Evolutionary conservation across 768 basidiomycete genomes (phyloP), one percentile per base, ranked within the genome.

Genomic region (Russula compacta): DNA sequence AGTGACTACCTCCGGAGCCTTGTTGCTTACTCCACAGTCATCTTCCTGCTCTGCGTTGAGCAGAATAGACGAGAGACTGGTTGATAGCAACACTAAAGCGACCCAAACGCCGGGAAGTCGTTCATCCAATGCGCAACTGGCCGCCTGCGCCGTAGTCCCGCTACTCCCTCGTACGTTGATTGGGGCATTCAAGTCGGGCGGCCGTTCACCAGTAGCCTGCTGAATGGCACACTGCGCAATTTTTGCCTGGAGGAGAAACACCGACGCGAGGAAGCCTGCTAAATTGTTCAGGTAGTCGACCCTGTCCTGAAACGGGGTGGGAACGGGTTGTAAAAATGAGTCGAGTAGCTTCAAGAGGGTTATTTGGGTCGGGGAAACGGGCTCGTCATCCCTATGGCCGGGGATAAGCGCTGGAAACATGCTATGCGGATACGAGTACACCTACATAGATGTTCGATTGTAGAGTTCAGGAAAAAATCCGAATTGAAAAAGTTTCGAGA

Each of bases 281-380:
- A 65, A 33, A 7, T 32, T 44, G 47, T 43, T 43, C 33, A 38
- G 48, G 46, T 35, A 29, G 19, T 53, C 42, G 14, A 24, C 48
- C 36, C n/a, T 35, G 21, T 50, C 55, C 52, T 19, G 21, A 46
- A 61, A 42, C 35, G 43, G 49, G 12, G 40, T 55, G 32, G 74
- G 53, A 36, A 52, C 12, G 39, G 83, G 79, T 64, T 90, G 87
- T 56, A 93, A 75, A 69, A 90, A 87, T 1, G 91, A 88, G 70
- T 95, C 94, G 12, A 94, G 75, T 15, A 95, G 76, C 72, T 94
- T 95, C 60, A 97, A 81, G 11, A 95, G 74, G n/a, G 83, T 88
- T 4, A 85, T 91, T 71, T 95, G 94, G 66, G 88, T 85, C 0
- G 92, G 90, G 6, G 89, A 83, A 43, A 94, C 81, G 12, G 84